Base-by-base conservation (phyloP, 257 asterid genomes). In the Solanum paucissectum region DNA sequence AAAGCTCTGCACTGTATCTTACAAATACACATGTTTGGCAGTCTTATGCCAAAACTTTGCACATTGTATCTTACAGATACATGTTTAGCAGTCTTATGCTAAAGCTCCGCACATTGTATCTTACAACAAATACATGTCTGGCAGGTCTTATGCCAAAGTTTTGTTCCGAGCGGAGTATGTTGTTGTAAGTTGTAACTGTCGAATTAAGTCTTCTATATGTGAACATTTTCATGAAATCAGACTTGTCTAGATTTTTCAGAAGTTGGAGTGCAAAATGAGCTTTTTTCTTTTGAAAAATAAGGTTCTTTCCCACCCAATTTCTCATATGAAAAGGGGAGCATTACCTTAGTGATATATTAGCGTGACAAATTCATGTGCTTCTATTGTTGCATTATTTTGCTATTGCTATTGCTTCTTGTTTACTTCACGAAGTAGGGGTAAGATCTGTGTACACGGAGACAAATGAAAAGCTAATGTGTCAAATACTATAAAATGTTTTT, bases 111-210 rank as follows among this genome's bases (percentile, higher is more conserved):
- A 3, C 12, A 42, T 14, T 46, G 62, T 27, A n/a, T 77, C n/a
- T 74, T 42, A 10, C 55, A 42, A 38, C 66, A 0, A 55, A 27
- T 71, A 69, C 2, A 83, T 32, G 10, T 32, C 29, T 42, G 27
- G 27, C 16, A 46, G 18, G 66, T 49, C 87, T 93, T 87, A 87
- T 85, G 36, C 74, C 60, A 13, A 40, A 58, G 25, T 58, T 58
- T 20, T 58, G 66, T 58, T 58, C 66, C 66, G 66, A 58, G 66
- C 25, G 66, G 25, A 58, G 66, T 58, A 20, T 58, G 23, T 25
- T 0, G 36, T 79, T 29, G 77, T 2, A n/a, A 64, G 36, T 79
- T 29, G 77, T 1, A 14, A 64, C 40, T 6, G 74, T 87, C n/a
- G 20, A 13, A 58, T 32, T 4, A 55, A 58, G 1, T 20, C 66